Evolutionary conservation across 192 early-diverging fungal species (phyloP), one percentile per base, ranked within the genome.

Genomic region (Obelidium mucronatum): DNA sequence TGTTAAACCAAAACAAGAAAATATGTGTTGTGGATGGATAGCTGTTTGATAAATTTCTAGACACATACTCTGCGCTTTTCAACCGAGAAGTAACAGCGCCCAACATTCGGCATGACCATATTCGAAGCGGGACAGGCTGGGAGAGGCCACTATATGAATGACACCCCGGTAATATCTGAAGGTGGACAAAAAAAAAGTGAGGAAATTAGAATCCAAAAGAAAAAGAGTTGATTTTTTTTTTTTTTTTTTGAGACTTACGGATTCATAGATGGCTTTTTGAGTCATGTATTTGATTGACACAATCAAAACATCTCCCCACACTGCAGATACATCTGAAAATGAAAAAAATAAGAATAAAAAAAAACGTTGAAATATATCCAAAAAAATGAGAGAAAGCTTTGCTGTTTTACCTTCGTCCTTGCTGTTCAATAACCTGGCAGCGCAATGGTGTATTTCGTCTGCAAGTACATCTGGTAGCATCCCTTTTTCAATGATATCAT

Each of bases 231-330:
- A 65, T 65, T 35, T 2, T 39, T 17, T 2, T 15, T 34, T n/a
- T 2, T 26, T 26, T 0, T 19, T 68, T 6, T 15, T 51, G 8
- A 15, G 2, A 61, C 48, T 28, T 63, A 87, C 81, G 67, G 83
- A 77, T 5, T 79, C 73, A 61, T 81, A 70, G 36, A 87, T 55
- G 15, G 70, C 53, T n/a, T 87, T 85, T 28, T 63, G 30, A 28
- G 86, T 68, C 33, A 87, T 56, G 39, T n/a, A 65, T 33, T 78
- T 42, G 35, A 87, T 84, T 8, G 70, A 76, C 24, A 59, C 44
- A 36, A 87, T 76, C 53, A 80, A 54, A 6, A 87, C 73, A 22
- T 87, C 86, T 13, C 74, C 74, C 86, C 86, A 87, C 0, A 81
- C 71, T 40, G 76, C 78, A 19, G 69, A 68, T 17, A 80, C 62